Evolutionary conservation across 1,139 yeast species (phyloP).

Genomic region (Blastobotrys ciferrii): DNA sequence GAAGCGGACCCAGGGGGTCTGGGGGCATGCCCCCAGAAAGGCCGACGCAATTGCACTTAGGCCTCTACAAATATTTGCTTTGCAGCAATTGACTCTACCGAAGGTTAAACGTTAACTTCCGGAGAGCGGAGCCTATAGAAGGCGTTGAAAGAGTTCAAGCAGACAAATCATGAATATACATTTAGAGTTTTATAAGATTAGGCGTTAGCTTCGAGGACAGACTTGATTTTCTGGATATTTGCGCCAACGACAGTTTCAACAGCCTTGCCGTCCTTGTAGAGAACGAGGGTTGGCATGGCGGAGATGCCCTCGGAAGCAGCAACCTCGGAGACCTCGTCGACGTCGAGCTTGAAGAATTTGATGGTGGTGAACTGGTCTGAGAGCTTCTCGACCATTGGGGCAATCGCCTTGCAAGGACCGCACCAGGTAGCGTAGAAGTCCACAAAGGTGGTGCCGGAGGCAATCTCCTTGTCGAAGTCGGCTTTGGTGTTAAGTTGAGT

Average conservation of each 20-base stretch:
- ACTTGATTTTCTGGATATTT: slow-evolving; percentile 65
- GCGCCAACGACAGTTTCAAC: slow-evolving; percentile 82
- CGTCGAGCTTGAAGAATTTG: slow-evolving; percentile 76
- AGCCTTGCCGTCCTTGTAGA: slow-evolving; percentile 72
- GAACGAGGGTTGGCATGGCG: slow-evolving; percentile 87
- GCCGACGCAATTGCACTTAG: too few relatives aligned
- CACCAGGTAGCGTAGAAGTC: slow-evolving; percentile 85
- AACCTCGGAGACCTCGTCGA: slow-evolving; percentile 70
- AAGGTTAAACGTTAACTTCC: too few relatives aligned
- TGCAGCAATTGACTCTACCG: too few relatives aligned
- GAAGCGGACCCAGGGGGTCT: too few relatives aligned
- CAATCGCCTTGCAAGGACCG: slow-evolving; percentile 95
- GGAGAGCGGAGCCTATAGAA: too few relatives aligned
- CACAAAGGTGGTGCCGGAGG: slow-evolving; percentile 51
- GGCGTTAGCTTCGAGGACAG: slow-evolving; percentile 10
- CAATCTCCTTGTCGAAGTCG: slow-evolving; percentile 26
- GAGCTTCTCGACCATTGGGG: slow-evolving; percentile 84
- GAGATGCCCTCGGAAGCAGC: slow-evolving; percentile 72
- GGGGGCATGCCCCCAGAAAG: too few relatives aligned
- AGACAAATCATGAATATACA: background rate
- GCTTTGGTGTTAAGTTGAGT: slow-evolving; percentile 21
- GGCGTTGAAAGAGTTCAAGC: too few relatives aligned
- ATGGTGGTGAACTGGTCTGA: slow-evolving; percentile 53
- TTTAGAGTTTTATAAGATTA: background rate
- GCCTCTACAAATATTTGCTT: too few relatives aligned